Evolutionary conservation across 306 rosid genomes (phyloP).

Genomic region (Citrullus colocynthis): DNA sequence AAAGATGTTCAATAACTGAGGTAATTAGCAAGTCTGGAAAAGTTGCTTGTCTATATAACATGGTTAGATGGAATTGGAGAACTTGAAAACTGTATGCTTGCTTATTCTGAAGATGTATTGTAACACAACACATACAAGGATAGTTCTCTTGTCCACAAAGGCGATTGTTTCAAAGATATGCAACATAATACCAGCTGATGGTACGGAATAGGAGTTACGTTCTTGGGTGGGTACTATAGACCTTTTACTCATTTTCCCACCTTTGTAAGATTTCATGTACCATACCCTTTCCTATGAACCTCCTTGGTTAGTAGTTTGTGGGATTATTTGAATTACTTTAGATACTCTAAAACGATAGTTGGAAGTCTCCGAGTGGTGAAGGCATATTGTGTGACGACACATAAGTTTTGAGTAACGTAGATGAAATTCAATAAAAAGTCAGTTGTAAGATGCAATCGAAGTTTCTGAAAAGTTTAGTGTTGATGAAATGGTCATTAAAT

Average conservation of each 20-base stretch:
- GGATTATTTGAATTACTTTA: not conserved
- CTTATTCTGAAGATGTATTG: not conserved
- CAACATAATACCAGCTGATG: not conserved
- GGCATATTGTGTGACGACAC: not conserved
- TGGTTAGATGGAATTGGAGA: not conserved
- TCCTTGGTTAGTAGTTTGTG: not conserved
- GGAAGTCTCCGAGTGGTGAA: not conserved
- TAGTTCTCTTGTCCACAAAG: not conserved
- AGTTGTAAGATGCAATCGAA: not conserved
- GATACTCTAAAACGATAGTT: not conserved
- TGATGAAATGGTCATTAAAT: no score
- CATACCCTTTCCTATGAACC: not conserved
- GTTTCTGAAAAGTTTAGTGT: not conserved
- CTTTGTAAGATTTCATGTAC: not conserved
- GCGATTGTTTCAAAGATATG: not conserved
- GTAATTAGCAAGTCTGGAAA: not conserved
- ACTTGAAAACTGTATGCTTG: not conserved
- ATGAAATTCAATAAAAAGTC: not conserved
- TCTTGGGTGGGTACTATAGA: not conserved
- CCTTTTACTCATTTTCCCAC: not conserved
- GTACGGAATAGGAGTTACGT: not conserved
- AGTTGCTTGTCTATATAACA: not conserved
- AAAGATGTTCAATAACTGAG: not conserved
- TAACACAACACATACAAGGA: not conserved
- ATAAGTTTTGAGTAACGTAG: not conserved